Percentiles rank a stretch among this genome's conserved stretches.
These are phyloP conservation scores for Eucalyptus regnans DNA, from an alignment of 345 rosid species.

Conservation along the genomic window DNA sequence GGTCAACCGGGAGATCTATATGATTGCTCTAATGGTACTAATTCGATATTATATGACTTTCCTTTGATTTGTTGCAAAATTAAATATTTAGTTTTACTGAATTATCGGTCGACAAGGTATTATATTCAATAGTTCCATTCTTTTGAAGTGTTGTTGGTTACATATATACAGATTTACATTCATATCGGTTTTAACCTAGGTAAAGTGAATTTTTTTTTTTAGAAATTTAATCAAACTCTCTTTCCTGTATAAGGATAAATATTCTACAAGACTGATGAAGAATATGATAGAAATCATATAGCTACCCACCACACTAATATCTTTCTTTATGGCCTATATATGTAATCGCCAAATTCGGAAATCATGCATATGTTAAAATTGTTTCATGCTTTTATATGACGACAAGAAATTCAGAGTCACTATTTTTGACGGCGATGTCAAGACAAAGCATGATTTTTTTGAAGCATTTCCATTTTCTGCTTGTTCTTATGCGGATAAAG, in stretches of 20 bases:
- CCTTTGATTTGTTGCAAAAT: neutral
- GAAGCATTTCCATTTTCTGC: neutral
- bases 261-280: neutral
- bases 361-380: too few relatives aligned
- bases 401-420: too few relatives aligned
- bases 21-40: constrained; percentile 13
- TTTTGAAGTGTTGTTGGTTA: neutral
- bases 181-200: neutral
- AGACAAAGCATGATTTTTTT: too few relatives aligned
- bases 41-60: neutral
- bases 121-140: neutral
- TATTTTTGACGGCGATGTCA: too few relatives aligned
- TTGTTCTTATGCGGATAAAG: neutral
- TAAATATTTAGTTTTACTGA: too few relatives aligned
- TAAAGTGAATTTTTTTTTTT: neutral
- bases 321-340: too few relatives aligned
- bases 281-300: too few relatives aligned
- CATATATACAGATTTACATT: neutral
- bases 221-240: neutral
- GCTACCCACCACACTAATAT: too few relatives aligned
- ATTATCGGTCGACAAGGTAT: neutral
- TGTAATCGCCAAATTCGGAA: too few relatives aligned
- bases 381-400: too few relatives aligned
- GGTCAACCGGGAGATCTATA: constrained; percentile 25
- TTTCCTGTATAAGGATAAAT: neutral